Conservation (phyloP, 345 rosid species). For the Citrus reticulata region DNA sequence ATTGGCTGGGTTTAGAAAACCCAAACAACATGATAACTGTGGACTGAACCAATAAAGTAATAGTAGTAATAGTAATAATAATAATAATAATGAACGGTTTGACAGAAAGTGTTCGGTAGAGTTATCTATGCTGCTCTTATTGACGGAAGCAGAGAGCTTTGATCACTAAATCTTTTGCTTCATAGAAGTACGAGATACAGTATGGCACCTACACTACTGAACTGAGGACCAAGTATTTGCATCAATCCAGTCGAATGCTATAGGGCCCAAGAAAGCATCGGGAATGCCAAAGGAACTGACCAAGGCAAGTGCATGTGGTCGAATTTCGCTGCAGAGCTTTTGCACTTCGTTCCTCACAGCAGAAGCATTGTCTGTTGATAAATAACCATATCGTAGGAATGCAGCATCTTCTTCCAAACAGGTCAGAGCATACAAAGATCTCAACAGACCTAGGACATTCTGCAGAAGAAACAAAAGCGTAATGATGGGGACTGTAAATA, state of each 20-base stretch:
- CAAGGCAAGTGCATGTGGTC: conserved; percentile 77
- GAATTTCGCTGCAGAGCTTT: conserved; percentile 65
- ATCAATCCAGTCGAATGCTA: conserved; percentile 87
- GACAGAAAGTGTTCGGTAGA: too few relatives aligned
- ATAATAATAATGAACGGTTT: conserved; percentile 25
- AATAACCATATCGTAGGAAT: conserved; percentile 64
- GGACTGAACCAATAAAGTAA: not conserved
- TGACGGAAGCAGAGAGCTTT: not conserved
- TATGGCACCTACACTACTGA: conserved; percentile 1
- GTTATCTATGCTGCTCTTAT: too few relatives aligned
- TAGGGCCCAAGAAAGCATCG: conserved; percentile 67
- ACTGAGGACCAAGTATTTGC: conserved; percentile 77
- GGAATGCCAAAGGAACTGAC: conserved; percentile 83
- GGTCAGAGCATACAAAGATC: conserved; percentile 67
- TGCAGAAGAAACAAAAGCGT: conserved; percentile 21
- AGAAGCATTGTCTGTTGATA: conserved; percentile 55
- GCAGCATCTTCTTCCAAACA: conserved; percentile 78
- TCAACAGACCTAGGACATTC: conserved; percentile 52
- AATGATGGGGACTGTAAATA: not conserved
- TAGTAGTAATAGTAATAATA: too few relatives aligned
- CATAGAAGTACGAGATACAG: not conserved
- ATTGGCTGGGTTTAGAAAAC: not conserved
- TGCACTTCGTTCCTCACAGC: conserved; percentile 64
- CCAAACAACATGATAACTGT: not conserved
- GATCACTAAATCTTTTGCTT: not conserved